Base-by-base conservation (phyloP, 2,329 filamentous ascomycete genomes). In the Epichloe glyceriae region DNA sequence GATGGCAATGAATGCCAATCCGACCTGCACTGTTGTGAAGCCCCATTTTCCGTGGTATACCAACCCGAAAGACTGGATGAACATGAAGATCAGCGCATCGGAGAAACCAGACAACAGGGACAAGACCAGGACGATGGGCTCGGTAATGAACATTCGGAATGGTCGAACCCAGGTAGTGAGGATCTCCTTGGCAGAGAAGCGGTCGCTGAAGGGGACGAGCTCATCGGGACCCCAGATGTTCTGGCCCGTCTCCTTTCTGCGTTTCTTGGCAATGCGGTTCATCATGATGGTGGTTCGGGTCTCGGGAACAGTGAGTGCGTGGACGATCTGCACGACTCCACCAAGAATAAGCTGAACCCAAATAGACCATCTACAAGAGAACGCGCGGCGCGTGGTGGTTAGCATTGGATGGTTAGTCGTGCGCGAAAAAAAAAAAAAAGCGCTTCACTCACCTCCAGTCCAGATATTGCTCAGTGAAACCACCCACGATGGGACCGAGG, bases 341-440 rank as follows among this genome's bases (percentile, higher is more conserved):
- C 87, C 86, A 49, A 91, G 81, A 57, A 90, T 88, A 55, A 91
- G 76, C 65, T 90, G 86, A 53, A 91, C 85, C 87, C 88, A 93
- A 63, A 91, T 89, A 50, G 75, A 80, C 84, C 84, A 71, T 40
- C 64, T 67, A 42, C 26, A n/a, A n/a, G 12, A n/a, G 15, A 12
- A 11, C n/a, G 19, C 20, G 11, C 26, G 26, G 26, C 26, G 30
- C 10, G 8, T 30, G 30, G 19, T 12, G 5, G 35, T 7, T 4
- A 35, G 7, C 3, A 30, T 8, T 43, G 12, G 15, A 30, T 46
- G 15, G 15, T 17, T 12, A 22, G 14, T 15, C 30, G 20, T 30
- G n/a, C 6, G 11, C n/a, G 4, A 1, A 15, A 42, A 15, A 43
- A 15, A 33, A 15, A 17, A 3, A 17, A 17, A 30, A 17, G 3